Percentiles rank a stretch among this genome's conserved stretches.
phyloP scores from a whole-genome alignment of 179 eudicot species.

The Vitellaria paradoxa region DNA sequence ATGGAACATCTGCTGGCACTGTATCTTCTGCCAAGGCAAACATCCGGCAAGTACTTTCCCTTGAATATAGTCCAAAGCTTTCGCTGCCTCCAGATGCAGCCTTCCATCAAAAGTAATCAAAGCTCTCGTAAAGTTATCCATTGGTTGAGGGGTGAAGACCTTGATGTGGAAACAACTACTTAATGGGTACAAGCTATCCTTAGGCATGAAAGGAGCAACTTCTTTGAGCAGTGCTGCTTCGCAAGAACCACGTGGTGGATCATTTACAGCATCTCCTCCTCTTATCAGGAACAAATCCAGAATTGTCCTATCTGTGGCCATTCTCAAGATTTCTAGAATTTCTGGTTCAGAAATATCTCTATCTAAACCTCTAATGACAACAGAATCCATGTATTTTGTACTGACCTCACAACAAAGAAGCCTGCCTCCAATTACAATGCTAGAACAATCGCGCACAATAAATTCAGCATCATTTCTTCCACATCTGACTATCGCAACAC shows the following conservation, averaged over 20 bases:
- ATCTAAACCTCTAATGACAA: slow-evolving; percentile 51
- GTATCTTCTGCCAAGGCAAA: slow-evolving; percentile 73
- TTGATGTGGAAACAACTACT: slow-evolving; percentile 48
- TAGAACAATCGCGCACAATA: slow-evolving; percentile 42
- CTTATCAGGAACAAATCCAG: slow-evolving; percentile 47
- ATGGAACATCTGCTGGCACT: slow-evolving; percentile 59
- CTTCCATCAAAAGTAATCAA: slow-evolving; percentile 69
- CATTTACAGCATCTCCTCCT: slow-evolving; percentile 42
- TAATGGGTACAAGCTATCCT: slow-evolving; percentile 30
- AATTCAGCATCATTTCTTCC: slow-evolving; percentile 32
- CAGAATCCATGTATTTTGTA: slow-evolving; percentile 31
- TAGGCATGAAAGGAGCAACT: slow-evolving; percentile 64
- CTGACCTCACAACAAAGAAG: slow-evolving; percentile 35
- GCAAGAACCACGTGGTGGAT: slow-evolving; percentile 46
- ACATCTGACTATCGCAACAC: slow-evolving; percentile 55
- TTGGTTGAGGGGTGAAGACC: slow-evolving; percentile 56
- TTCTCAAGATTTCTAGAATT: slow-evolving; percentile 38
- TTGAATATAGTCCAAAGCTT: slow-evolving; percentile 75
- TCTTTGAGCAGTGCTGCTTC: slow-evolving; percentile 66
- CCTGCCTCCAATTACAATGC: slow-evolving; percentile 42
- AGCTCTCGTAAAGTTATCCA: slow-evolving; percentile 53
- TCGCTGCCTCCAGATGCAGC: slow-evolving; percentile 86
- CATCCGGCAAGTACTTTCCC: slow-evolving; percentile 69
- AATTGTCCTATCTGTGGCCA: slow-evolving; percentile 45
- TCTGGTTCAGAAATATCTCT: slow-evolving; percentile 55